Evolutionary conservation across 805 yeast genomes (phyloP).

Genomic region (Wickerhamomyces bisporus): DNA sequence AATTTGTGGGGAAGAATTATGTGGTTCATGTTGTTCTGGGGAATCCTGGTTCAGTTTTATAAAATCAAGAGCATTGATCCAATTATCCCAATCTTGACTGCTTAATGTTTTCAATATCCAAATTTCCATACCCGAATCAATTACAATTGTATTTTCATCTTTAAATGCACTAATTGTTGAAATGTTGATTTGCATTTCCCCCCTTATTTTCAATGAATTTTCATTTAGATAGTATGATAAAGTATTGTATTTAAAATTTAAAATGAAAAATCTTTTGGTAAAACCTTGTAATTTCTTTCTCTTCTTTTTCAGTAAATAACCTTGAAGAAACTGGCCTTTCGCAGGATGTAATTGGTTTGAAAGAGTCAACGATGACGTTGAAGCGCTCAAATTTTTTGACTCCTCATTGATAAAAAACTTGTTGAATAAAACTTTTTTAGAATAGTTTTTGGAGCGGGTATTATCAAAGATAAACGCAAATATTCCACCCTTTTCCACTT

Average conservation of each 20-base stretch:
- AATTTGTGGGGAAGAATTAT: not conserved
- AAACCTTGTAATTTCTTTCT: slow-evolving; percentile 84
- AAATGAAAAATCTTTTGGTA: slow-evolving; percentile 75
- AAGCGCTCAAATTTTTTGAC: slow-evolving; percentile 6
- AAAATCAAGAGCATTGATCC: slow-evolving; percentile 76
- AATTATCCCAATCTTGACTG: slow-evolving; percentile 61
- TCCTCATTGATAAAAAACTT: slow-evolving; percentile 23
- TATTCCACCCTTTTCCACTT: slow-evolving; percentile 59
- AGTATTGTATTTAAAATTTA: slow-evolving; percentile 78
- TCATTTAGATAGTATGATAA: slow-evolving; percentile 74
- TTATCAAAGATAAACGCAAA: slow-evolving; percentile 91
- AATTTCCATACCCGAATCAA: slow-evolving; percentile 93
- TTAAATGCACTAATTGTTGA: slow-evolving; percentile 80
- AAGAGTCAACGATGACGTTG: slow-evolving; percentile 16
- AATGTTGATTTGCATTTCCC: slow-evolving; percentile 83
- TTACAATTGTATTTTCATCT: slow-evolving; percentile 59
- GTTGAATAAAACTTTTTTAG: slow-evolving; percentile 74
- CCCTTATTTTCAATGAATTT: slow-evolving; percentile 70
- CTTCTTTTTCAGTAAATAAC: slow-evolving; percentile 71
- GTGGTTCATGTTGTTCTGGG: slow-evolving; percentile 2
- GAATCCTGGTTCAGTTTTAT: slow-evolving; percentile 15
- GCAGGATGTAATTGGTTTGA: slow-evolving; percentile 34
- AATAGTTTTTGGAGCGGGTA: slow-evolving; percentile 78
- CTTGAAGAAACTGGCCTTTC: slow-evolving; percentile 72
- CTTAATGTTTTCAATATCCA: slow-evolving; percentile 80